Evolutionary conservation across 805 yeast genomes (phyloP).

Genomic region (Wickerhamomyces strasburgensis): DNA sequence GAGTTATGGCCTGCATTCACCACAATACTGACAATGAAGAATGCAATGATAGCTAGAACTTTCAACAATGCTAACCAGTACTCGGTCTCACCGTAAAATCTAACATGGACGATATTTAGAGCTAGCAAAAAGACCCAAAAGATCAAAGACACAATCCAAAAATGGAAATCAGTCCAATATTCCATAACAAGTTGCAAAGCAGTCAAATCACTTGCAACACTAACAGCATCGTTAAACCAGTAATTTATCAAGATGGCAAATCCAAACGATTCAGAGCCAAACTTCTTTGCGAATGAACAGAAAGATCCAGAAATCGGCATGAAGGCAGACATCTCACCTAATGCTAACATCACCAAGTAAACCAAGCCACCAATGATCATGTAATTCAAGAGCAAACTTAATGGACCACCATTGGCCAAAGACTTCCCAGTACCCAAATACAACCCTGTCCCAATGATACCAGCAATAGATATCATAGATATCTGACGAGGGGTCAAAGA

Average conservation of each 20-base stretch:
- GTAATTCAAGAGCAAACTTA: slow-evolving; percentile 17
- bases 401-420: slow-evolving; percentile 40
- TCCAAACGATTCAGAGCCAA: slow-evolving; percentile 48
- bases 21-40: slow-evolving; percentile 48
- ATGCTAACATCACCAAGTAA: slow-evolving; percentile 51
- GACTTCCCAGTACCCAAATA: slow-evolving; percentile 50
- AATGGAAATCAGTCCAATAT: slow-evolving; percentile 47
- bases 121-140: slow-evolving; percentile 44
- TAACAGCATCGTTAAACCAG: slow-evolving; percentile 34
- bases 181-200: slow-evolving; percentile 50
- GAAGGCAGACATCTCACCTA: slow-evolving; percentile 58
- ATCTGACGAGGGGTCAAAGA: slow-evolving; percentile 43
- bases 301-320: slow-evolving; percentile 55
- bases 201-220: slow-evolving; percentile 52
- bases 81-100: slow-evolving; percentile 56
- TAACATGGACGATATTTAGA: slow-evolving; percentile 46
- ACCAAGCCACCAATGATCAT: slow-evolving; percentile 50
- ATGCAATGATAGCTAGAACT: slow-evolving; percentile 54
- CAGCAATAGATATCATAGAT: slow-evolving; percentile 75
- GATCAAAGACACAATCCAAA: slow-evolving; percentile 51
- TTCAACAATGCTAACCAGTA: slow-evolving; percentile 63
- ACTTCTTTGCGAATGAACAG: slow-evolving; percentile 46
- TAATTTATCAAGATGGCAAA: slow-evolving; percentile 33
- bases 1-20: slow-evolving; percentile 40
- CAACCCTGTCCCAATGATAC: slow-evolving; percentile 75